These are phyloP conservation scores for Pulveroboletus sp. DNA, from an alignment of 768 basidiomycete genomes.

Conservation along the genomic window DNA sequence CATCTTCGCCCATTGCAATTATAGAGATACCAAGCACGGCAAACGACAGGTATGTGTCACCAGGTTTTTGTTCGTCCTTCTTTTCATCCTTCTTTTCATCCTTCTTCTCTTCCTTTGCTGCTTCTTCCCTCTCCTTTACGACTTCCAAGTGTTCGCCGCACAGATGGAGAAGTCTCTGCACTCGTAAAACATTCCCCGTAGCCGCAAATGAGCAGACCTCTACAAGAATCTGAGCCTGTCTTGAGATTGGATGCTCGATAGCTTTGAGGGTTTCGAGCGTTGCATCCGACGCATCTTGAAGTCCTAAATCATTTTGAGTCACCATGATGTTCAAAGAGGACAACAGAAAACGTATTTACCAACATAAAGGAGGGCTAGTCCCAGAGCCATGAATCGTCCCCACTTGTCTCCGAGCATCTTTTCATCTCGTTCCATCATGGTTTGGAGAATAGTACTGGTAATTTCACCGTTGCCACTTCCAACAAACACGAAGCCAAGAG, in stretches of 20 bases:
- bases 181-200: conserved; percentile 89
- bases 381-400: conserved; percentile 86
- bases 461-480: conserved; percentile 95
- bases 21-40: conserved; percentile 91
- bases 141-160: conserved; percentile 86
- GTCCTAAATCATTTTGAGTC: conserved; percentile 45
- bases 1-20: conserved; percentile 97
- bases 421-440: conserved; percentile 79
- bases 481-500: conserved; percentile 92
- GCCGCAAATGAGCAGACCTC: conserved; percentile 94
- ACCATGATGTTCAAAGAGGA: neutral
- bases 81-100: conserved; percentile 62
- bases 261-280: conserved; percentile 91
- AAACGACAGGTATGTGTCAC: conserved; percentile 86
- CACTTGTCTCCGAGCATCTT: conserved; percentile 86
- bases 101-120: conserved; percentile 35
- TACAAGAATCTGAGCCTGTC: conserved; percentile 86
- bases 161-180: conserved; percentile 88
- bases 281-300: conserved; percentile 90
- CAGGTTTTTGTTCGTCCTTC: conserved; percentile 46
- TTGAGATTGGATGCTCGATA: conserved; percentile 88
- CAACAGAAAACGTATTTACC: conserved; percentile 44
- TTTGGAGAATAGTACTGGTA: conserved; percentile 82
- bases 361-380: conserved; percentile 84
- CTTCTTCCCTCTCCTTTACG: conserved; percentile 34